Percentiles rank a stretch among this genome's conserved stretches.
phyloP scores from a whole-genome alignment of 2,329 filamentous ascomycete genomes.

The Fusarium nematophilum region DNA sequence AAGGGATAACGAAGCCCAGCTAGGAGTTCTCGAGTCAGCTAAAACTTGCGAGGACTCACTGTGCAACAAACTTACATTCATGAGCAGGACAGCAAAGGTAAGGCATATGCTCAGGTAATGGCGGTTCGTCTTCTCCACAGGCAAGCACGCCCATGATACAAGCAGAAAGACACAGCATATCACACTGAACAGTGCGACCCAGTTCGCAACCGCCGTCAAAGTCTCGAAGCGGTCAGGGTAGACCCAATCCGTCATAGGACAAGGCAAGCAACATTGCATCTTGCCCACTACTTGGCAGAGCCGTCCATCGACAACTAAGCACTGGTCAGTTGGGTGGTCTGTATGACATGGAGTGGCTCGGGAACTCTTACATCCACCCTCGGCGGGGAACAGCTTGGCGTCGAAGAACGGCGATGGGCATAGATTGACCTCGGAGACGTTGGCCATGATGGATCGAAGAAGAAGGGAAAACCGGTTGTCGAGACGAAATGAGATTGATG shows the following conservation, averaged over 20 bases:
- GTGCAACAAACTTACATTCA: conserved; percentile 74
- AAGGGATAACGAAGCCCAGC: conserved; percentile 91
- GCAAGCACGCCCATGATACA: conserved; percentile 81
- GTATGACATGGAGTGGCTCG: neutral
- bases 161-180: conserved; percentile 80
- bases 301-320: conserved; percentile 66
- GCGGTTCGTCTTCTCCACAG: conserved; percentile 87
- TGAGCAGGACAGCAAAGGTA: conserved; percentile 77
- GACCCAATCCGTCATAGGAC: conserved; percentile 84
- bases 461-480: neutral
- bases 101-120: conserved; percentile 95
- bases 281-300: conserved; percentile 62
- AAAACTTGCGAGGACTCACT: neutral
- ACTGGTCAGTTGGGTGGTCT: conserved; percentile 14
- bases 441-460: conserved; percentile 42
- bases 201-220: conserved; percentile 77
- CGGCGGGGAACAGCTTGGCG: conserved; percentile 66
- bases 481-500: neutral
- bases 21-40: conserved; percentile 52
- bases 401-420: conserved; percentile 80
- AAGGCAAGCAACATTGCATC: conserved; percentile 85
- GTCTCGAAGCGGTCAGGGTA: conserved; percentile 70
- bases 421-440: conserved; percentile 54
- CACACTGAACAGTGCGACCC: conserved; percentile 81
- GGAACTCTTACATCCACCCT: conserved; percentile 71